Evolutionary conservation across 1,284 basidiomycete species (phyloP).

Genomic region (Rhodotorula sp.): DNA sequence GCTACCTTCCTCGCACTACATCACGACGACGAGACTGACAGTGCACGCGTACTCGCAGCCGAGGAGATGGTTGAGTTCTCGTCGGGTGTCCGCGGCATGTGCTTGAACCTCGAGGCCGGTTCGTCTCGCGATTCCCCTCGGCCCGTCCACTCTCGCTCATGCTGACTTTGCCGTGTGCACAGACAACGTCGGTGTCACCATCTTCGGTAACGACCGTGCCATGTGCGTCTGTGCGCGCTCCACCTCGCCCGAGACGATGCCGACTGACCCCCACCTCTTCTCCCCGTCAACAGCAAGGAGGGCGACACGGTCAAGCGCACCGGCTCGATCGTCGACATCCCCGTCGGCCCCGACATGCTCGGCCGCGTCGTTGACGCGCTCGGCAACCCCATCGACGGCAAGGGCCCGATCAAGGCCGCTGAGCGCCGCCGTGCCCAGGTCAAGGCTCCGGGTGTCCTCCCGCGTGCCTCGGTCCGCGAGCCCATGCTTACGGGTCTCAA

Average conservation of each 20-base stretch:
- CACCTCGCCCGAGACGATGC: neutral
- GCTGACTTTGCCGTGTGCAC: neutral
- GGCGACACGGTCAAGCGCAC: conserved; percentile 99
- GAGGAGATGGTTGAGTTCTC: conserved; percentile 99
- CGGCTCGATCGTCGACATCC: conserved; percentile 99
- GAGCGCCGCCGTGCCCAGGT: conserved; percentile 95
- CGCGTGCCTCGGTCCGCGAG: conserved; percentile 99
- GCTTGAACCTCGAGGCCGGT: conserved; percentile 99
- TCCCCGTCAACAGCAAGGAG: conserved; percentile 74
- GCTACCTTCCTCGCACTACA: conserved; percentile 33
- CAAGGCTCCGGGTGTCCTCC: conserved; percentile 98
- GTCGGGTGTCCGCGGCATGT: conserved; percentile 76
- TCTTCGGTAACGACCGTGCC: conserved; percentile 99
- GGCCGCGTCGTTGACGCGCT: conserved; percentile 99
- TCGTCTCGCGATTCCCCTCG: conserved; percentile 55
- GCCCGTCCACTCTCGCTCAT: neutral
- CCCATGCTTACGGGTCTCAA: conserved; percentile 99
- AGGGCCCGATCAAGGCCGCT: conserved; percentile 90
- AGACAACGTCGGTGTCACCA: conserved; percentile 79
- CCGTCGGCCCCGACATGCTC: conserved; percentile 91
- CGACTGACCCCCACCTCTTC: neutral
- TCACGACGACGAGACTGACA: neutral
- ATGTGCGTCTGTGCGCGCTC: conserved; percentile 30
- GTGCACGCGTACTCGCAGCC: conserved; percentile 57
- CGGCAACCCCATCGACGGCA: conserved; percentile 99